Conservation (phyloP, 257 asterid species). For the Plantago elongata region DNA sequence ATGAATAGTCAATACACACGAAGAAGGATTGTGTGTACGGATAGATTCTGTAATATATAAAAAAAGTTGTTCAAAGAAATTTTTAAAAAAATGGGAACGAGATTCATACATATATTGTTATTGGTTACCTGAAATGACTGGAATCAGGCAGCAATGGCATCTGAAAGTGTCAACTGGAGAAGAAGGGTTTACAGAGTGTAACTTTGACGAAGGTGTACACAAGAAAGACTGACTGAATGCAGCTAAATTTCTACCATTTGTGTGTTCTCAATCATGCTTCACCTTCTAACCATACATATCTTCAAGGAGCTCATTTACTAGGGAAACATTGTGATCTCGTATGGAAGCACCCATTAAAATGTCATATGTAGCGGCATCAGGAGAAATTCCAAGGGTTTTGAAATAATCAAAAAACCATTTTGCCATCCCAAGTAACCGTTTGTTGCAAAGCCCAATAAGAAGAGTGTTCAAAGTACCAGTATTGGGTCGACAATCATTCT, state of each 20-base stretch:
- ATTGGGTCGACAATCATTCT: conserved; percentile 37
- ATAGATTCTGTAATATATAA: no score
- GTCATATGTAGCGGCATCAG: conserved; percentile 42
- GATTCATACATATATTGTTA: no score
- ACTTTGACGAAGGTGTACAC: no score
- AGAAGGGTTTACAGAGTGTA: no score
- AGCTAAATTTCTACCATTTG: no score
- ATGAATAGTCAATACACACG: no score
- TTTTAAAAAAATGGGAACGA: no score
- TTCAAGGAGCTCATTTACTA: conserved; percentile 34
- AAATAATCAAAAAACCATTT: conserved; percentile 27
- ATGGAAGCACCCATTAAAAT: conserved; percentile 48
- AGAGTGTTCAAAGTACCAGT: conserved; percentile 42
- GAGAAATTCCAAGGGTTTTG: conserved; percentile 36
- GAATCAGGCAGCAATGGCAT: conserved; percentile 5
- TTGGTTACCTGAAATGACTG: no score
- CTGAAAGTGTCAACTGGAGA: conserved; percentile 6
- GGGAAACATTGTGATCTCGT: conserved; percentile 32
- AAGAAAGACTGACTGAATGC: no score
- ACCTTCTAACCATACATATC: conserved; percentile 36
- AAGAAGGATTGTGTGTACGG: no score
- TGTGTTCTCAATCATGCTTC: conserved; percentile 28
- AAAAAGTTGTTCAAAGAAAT: no score
- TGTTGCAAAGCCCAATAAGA: conserved; percentile 50
- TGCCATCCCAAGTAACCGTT: conserved; percentile 35